Base-by-base conservation (phyloP, 768 basidiomycete species). In the Kwoniella dendrophila region DNA sequence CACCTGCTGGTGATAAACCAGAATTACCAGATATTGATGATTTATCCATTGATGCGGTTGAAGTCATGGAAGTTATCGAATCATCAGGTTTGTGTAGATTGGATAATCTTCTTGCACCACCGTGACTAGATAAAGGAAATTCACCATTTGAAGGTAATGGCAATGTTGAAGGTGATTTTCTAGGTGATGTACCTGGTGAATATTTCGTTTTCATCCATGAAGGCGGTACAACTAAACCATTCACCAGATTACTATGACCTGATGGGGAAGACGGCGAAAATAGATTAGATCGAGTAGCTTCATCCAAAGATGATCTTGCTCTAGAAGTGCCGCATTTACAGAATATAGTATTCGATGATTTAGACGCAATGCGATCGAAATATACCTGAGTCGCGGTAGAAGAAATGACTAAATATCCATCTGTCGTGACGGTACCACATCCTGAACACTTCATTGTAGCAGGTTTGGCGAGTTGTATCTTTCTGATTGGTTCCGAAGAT, bases 371-470 rank as follows among this genome's bases (percentile, higher is more conserved):
- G 50, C 87, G 87, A 78, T 88, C 87, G 70, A 92, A 82, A 26
- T 83, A 81, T 38, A 92, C 83, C 30, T 82, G 76, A 36, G 86
- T 82, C 11, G 85, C 84, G n/a, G 86, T 83, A 0, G 90, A 88
- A 63, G 89, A 83, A 6, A 86, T 82, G 22, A 89, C 77, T 43
- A 84, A 79, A 70, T 93, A 82, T 59, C 86, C 87, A 68, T 90
- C 88, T 30, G 83, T 76, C 0, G 86, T 85, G 12, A 83, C 81
- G 62, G 90, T 86, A 22, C 86, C 86, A 72, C 93, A 96, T 47
- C 84, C 84, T 48, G 81, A 82, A 74, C 93, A 96, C 3, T 80
- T 83, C 63, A 84, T 84, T 61, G 80, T 80, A 8, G 79, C 78
- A 10, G 86, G 81, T 14, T 85, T 82, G 4, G 83, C 83, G 50